Percentiles rank a stretch among this genome's conserved stretches.
Conservation (phyloP, 2,329 filamentous ascomycete genomes). For the Fusarium ambrosium region DNA sequence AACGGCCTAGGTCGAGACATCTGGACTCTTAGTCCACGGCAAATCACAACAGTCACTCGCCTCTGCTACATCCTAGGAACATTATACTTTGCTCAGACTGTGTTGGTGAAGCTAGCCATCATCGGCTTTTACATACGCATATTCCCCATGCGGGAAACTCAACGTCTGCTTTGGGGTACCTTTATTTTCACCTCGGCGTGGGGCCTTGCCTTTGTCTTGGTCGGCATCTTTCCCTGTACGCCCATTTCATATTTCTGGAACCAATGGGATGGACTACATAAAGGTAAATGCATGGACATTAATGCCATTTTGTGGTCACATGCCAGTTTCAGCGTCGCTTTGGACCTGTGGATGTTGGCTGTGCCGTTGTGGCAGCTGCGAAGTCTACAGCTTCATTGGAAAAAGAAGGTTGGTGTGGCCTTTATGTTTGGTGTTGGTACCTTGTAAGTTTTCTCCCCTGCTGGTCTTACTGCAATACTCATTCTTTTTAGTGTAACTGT, state of each 20-base stretch:
- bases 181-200: slow-evolving; percentile 53
- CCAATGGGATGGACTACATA: slow-evolving; percentile 61
- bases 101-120: slow-evolving; percentile 62
- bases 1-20: slow-evolving; percentile 51
- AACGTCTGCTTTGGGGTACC: slow-evolving; percentile 54
- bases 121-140: slow-evolving; percentile 66
- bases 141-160: slow-evolving; percentile 56
- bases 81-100: slow-evolving; percentile 59
- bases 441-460: slow-evolving; percentile 47
- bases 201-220: slow-evolving; percentile 55
- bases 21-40: slow-evolving; percentile 57
- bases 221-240: slow-evolving; percentile 60
- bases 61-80: slow-evolving; percentile 55
- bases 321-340: slow-evolving; percentile 61
- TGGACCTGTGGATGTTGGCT: slow-evolving; percentile 63
- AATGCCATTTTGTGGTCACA: slow-evolving; percentile 62
- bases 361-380: slow-evolving; percentile 60
- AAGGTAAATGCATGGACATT: slow-evolving; percentile 50
- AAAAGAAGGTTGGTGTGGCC: slow-evolving; percentile 59
- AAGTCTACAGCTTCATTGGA: slow-evolving; percentile 55
- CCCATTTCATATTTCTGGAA: slow-evolving; percentile 65
- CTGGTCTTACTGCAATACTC: neutral
- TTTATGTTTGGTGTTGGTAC: slow-evolving; percentile 61
- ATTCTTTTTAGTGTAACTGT: slow-evolving; percentile 39
- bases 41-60: slow-evolving; percentile 56